Evolutionary conservation across 1,284 basidiomycete genomes (phyloP).

Genomic region (Marasmius fiardii): DNA sequence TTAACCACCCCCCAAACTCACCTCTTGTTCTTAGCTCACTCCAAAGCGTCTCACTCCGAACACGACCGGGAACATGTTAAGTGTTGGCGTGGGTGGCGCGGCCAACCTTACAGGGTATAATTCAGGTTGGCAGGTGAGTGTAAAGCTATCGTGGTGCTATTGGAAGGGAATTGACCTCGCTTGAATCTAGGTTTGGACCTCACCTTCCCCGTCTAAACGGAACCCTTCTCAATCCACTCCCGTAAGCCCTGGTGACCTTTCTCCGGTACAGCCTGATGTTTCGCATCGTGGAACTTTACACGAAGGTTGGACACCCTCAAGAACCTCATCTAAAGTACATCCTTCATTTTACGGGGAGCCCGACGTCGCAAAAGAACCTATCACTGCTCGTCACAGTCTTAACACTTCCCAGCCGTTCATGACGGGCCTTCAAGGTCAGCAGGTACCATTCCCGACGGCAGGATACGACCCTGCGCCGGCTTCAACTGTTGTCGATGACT

Average conservation of each 20-base stretch:
- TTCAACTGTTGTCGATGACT: constrained; percentile 45
- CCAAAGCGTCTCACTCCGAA: constrained; percentile 43
- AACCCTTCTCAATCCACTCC: constrained; percentile 63
- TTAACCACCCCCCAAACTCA: background rate
- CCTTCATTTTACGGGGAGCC: constrained; percentile 50
- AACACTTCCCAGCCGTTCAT: constrained; percentile 17
- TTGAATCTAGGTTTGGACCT: constrained; percentile 55
- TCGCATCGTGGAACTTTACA: constrained; percentile 42
- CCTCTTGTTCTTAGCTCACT: constrained; percentile 25
- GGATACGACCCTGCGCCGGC: constrained; percentile 42
- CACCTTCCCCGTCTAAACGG: constrained; percentile 47
- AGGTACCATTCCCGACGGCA: constrained; percentile 26
- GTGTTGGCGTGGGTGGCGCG: constrained; percentile 45
- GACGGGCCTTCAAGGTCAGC: constrained; percentile 1
- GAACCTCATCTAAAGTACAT: constrained; percentile 46
- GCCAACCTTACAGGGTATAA: constrained; percentile 50
- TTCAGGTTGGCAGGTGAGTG: constrained; percentile 68
- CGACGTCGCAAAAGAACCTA: constrained; percentile 37
- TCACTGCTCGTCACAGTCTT: constrained; percentile 35
- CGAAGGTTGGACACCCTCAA: constrained; percentile 52
- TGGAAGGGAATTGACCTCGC: constrained; percentile 12
- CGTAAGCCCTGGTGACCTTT: constrained; percentile 47
- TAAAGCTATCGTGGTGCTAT: constrained; percentile 6
- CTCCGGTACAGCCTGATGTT: constrained; percentile 44
- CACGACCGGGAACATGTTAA: constrained; percentile 46